A percentile compares a stretch with the other conserved stretches of the same genome.
These are phyloP conservation scores for Biscogniauxia sp. DNA, from an alignment of 2,329 filamentous ascomycete species.

Conservation along the genomic window DNA sequence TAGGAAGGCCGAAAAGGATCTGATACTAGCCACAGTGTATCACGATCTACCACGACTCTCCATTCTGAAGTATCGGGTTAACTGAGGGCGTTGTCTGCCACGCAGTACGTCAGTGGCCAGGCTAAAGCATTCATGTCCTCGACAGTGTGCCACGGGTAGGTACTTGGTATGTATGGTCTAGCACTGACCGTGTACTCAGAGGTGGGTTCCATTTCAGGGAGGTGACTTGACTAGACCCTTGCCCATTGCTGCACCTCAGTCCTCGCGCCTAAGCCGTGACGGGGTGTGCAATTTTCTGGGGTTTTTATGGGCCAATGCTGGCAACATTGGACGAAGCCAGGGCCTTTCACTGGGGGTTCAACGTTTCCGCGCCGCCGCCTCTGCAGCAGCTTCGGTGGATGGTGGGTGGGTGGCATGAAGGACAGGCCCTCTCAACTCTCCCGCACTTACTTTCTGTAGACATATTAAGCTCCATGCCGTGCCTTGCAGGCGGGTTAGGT, in stretches of 20 bases:
- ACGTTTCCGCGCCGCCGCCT: slow-evolving; percentile 24
- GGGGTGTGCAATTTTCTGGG: slow-evolving; percentile 24
- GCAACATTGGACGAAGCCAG: slow-evolving; percentile 11
- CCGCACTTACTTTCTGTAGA: slow-evolving; percentile 24
- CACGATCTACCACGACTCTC: slow-evolving; percentile 2
- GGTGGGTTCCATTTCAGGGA: slow-evolving; percentile 21
- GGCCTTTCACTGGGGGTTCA: slow-evolving; percentile 26
- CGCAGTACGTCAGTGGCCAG: slow-evolving; percentile 3
- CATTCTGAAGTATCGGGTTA: slow-evolving; percentile 3
- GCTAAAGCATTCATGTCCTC: neutral
- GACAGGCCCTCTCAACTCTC: slow-evolving; percentile 19
- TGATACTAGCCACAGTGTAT: slow-evolving; percentile 3
- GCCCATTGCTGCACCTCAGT: slow-evolving; percentile 3
- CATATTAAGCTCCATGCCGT: slow-evolving; percentile 31
- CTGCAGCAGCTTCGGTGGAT: slow-evolving; percentile 25
- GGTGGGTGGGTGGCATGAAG: slow-evolving; percentile 14
- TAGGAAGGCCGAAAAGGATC: neutral
- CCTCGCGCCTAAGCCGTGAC: slow-evolving; percentile 17
- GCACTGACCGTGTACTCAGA: slow-evolving; percentile 8
- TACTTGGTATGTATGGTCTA: slow-evolving; percentile 2
- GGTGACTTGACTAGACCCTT: slow-evolving; percentile 16
- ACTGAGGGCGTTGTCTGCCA: neutral
- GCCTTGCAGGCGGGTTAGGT: slow-evolving; percentile 27
- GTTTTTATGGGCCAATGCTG: slow-evolving; percentile 13
- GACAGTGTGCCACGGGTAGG: neutral